These are phyloP conservation scores for Anthracocystis setariae DNA, from an alignment of 1,284 basidiomycete species.

Conservation along the genomic window DNA sequence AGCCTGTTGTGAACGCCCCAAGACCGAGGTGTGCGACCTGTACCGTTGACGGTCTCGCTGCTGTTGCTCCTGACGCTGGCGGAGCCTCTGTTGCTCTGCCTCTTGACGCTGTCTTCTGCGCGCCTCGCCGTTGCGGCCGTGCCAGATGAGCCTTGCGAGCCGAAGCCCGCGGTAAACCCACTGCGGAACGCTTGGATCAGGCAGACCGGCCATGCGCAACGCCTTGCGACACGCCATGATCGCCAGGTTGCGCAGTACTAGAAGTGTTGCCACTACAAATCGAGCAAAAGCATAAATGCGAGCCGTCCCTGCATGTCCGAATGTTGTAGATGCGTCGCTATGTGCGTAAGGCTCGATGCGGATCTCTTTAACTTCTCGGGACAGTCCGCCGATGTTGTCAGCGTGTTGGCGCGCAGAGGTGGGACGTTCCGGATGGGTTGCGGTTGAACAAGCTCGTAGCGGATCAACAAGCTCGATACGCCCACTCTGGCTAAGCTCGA, in stretches of 20 bases:
- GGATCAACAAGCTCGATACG: conserved; percentile 28
- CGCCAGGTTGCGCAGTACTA: conserved; percentile 19
- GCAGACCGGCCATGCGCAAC: conserved; percentile 16
- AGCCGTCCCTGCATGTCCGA: conserved; percentile 19
- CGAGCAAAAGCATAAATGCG: conserved; percentile 21
- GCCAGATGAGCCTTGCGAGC: conserved; percentile 58
- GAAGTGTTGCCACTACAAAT: conserved; percentile 12
- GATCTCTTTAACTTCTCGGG: conserved; percentile 46
- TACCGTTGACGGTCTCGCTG: conserved; percentile 7
- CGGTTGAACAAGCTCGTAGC: conserved; percentile 2
- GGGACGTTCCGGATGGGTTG: background rate
- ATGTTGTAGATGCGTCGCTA: conserved; percentile 10
- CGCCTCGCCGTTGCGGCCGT: conserved; percentile 62
- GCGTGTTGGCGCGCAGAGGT: background rate
- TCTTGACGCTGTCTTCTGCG: conserved; percentile 22
- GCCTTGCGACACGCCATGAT: conserved; percentile 12
- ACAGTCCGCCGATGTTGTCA: conserved; percentile 22
- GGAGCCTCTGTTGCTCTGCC: conserved; percentile 3
- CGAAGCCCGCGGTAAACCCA: conserved; percentile 38
- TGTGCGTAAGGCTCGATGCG: conserved; percentile 35
- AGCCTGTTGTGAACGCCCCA: background rate
- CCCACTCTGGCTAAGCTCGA: conserved; percentile 54
- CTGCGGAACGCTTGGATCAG: conserved; percentile 31
- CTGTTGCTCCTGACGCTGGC: conserved; percentile 11
- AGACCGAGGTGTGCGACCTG: background rate